Evolutionary conservation across 75 land plant species (phyloP), one percentile per base, ranked within the genome.

Genomic region (Pinus albicaulis): DNA sequence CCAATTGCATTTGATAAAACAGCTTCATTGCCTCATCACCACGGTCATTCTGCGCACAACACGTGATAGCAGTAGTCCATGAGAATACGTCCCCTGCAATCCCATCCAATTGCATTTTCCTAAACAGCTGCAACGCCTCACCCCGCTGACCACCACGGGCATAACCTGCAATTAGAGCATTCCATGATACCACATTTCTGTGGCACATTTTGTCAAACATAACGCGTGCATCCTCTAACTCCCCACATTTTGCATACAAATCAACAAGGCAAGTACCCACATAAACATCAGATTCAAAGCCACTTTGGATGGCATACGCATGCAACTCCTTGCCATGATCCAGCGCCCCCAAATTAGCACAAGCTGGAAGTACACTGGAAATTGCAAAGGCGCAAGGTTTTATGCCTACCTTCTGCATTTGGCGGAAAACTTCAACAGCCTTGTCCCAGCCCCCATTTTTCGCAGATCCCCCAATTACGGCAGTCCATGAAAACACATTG

Each of bases 191-290:
- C 24, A 59, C 61, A 59, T 88, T 87, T 59, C 59, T 82, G 53
- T 80, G 69, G 15, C 52, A 77, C 71, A 83, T 80, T 68, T 59
- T 24, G 12, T 59, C 69, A 75, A 92, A 92, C 20, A 90, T 59
- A 56, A 56, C 19, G 59, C 53, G 80, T 23, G 92, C 82, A 25
- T 84, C 86, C 57, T 79, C 81, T 24, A 92, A 31, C 66, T 78
- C 48, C 56, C 85, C 83, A 79, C 92, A 92, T 71, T 86, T 92
- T 41, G 86, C 87, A 74, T 90, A 92, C 89, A 90, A 81, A 41
- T 86, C 84, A 59, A 83, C 75, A 17, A 92, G 79, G 7, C 89
- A 75, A 80, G 81, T 83, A 4, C 80, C 77, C 20, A 86, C 89
- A 78, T 80, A 69, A 52, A 84, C 79, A 82, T 88, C 82, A 74